Evolutionary conservation across 2,329 filamentous ascomycete species (phyloP).

Genomic region (Arthrobotrys sphaeroides): DNA sequence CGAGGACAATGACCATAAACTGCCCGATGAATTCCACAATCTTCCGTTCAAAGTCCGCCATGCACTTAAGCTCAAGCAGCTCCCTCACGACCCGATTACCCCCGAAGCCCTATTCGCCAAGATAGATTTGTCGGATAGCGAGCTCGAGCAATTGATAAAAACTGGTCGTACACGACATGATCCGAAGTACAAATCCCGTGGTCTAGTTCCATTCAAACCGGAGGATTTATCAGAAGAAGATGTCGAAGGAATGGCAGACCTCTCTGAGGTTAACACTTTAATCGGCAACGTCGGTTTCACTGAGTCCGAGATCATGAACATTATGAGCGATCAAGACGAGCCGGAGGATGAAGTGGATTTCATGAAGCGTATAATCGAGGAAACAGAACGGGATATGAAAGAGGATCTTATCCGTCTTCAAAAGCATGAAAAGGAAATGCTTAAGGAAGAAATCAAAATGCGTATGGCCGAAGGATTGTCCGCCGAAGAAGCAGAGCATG

Average conservation of each 20-base stretch:
- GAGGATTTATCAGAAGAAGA: slow-evolving; percentile 34
- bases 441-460: slow-evolving; percentile 47
- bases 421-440: slow-evolving; percentile 28
- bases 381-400: slow-evolving; percentile 31
- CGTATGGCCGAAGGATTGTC: slow-evolving; percentile 31
- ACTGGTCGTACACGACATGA: slow-evolving; percentile 13
- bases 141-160: slow-evolving; percentile 19
- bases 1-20: slow-evolving; percentile 28
- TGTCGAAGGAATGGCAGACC: slow-evolving; percentile 38
- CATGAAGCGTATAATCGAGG: slow-evolving; percentile 44
- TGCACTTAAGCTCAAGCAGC: slow-evolving; percentile 32
- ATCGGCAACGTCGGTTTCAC: slow-evolving; percentile 46
- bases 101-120: slow-evolving; percentile 35
- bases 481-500: slow-evolving; percentile 41
- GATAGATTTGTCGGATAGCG: slow-evolving; percentile 18
- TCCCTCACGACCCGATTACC: slow-evolving; percentile 27
- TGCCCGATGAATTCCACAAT: slow-evolving; percentile 10
- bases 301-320: slow-evolving; percentile 41
- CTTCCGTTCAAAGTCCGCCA: slow-evolving; percentile 21
- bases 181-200: slow-evolving; percentile 31
- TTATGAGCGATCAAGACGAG: slow-evolving; percentile 37
- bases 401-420: slow-evolving; percentile 35
- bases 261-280: slow-evolving; percentile 25
- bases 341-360: slow-evolving; percentile 28
- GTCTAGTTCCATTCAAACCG: slow-evolving; percentile 12